phyloP scores from a whole-genome alignment of 2,329 filamentous ascomycete genomes.

The Colletotrichum endophyticum region DNA sequence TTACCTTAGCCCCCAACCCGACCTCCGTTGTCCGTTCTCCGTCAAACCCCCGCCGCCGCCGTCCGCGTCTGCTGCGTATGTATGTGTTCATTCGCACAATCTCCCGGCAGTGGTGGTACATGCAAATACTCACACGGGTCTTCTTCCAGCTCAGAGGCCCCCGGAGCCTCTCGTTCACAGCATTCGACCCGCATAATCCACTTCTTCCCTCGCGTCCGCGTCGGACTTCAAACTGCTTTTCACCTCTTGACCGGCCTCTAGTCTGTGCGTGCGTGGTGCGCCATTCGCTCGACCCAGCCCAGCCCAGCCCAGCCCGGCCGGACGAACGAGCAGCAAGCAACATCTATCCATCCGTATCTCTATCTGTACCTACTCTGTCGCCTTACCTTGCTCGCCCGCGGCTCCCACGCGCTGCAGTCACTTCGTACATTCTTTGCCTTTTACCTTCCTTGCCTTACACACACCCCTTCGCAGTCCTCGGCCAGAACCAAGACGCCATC shows the following conservation, averaged over 20 bases:
- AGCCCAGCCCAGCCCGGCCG: background rate
- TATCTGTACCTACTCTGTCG: background rate
- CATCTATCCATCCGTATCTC: background rate
- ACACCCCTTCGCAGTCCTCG: background rate
- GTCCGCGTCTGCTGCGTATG: background rate
- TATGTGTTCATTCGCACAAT: background rate
- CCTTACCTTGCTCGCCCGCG: background rate
- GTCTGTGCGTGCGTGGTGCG: slow-evolving; percentile 19
- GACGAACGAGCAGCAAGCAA: background rate
- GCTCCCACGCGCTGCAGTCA: background rate
- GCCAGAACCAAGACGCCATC: background rate
- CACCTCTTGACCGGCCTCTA: background rate
- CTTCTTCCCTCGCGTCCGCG: slow-evolving; percentile 15
- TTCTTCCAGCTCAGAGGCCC: background rate
- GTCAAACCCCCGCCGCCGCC: background rate
- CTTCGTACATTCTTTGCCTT: background rate
- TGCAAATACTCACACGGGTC: background rate
- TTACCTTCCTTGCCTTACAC: background rate
- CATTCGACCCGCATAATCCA: slow-evolving; percentile 1
- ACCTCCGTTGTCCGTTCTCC: background rate
- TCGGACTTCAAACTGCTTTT: slow-evolving; percentile 15
- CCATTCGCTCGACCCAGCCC: background rate
- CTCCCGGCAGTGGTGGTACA: background rate
- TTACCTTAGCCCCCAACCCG: background rate
- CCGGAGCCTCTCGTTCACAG: background rate